Evolutionary conservation across 768 basidiomycete genomes (phyloP).

Genomic region (Boletus huronensis): DNA sequence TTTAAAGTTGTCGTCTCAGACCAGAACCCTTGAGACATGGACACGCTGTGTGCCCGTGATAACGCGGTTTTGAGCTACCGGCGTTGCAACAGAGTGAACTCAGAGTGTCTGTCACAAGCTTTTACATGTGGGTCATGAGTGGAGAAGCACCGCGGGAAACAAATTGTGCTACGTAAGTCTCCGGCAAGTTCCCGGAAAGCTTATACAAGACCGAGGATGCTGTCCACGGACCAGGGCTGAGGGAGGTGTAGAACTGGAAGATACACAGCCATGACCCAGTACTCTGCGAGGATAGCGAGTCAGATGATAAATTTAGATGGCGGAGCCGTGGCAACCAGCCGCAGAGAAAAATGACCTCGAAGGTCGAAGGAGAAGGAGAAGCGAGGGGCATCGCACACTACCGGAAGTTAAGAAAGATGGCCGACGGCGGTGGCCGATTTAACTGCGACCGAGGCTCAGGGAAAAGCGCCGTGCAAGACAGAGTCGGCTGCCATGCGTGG

Average conservation of each 20-base stretch:
- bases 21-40: too few relatives aligned
- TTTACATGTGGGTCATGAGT: too few relatives aligned
- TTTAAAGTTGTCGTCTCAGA: conserved; percentile 4
- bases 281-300: too few relatives aligned
- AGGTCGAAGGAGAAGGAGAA: background rate
- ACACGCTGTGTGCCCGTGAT: too few relatives aligned
- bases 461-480: background rate
- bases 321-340: background rate
- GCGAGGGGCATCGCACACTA: background rate
- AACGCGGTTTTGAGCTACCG: background rate
- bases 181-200: background rate
- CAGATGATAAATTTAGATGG: background rate
- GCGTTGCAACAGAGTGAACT: too few relatives aligned
- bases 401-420: conserved; percentile 7
- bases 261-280: background rate
- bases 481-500: background rate
- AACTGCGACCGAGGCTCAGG: background rate
- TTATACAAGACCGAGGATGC: background rate
- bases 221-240: background rate
- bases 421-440: conserved; percentile 5
- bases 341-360: background rate
- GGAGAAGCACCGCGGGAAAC: background rate
- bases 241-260: background rate
- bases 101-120: background rate
- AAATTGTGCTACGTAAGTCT: conserved; percentile 15